Percentiles rank a stretch among this genome's conserved stretches.
These are phyloP conservation scores for Scutellaria baicalensis DNA, from an alignment of 257 asterid genomes.

Conservation along the genomic window DNA sequence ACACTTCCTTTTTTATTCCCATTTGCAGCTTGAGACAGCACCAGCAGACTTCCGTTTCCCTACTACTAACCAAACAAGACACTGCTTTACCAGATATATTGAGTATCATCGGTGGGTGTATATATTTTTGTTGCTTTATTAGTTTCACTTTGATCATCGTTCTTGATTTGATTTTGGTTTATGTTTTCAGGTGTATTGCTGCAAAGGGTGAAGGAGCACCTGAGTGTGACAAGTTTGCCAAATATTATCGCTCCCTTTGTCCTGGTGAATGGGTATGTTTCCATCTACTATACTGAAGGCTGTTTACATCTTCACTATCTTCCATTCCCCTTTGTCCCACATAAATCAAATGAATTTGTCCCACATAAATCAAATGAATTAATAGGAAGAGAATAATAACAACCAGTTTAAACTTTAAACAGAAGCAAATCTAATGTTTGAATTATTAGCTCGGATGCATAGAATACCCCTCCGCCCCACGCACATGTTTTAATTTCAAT, in stretches of 20 bases:
- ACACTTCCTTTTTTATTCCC: not conserved
- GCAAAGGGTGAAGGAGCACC: slow-evolving; percentile 92
- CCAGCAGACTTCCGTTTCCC: slow-evolving; percentile 98
- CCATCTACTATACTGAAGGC: not conserved
- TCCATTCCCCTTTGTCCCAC: not conserved
- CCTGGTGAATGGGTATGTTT: slow-evolving; percentile 96
- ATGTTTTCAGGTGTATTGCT: slow-evolving; percentile 63
- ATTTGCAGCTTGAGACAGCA: slow-evolving; percentile 80
- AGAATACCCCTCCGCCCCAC: no score
- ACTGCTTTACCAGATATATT: slow-evolving; percentile 90
- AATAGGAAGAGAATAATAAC: not conserved
- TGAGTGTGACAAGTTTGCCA: slow-evolving; percentile 91
- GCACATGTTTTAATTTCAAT: no score
- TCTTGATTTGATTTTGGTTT: slow-evolving; percentile 6
- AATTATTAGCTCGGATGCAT: not conserved
- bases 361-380: not conserved
- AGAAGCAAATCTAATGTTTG: not conserved
- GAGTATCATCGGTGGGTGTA: slow-evolving; percentile 77
- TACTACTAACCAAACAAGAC: slow-evolving; percentile 92
- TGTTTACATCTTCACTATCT: not conserved
- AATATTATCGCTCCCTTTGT: slow-evolving; percentile 88
- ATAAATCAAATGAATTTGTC: not conserved
- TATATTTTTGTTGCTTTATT: not conserved
- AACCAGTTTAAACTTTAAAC: not conserved
- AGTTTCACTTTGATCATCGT: not conserved